Percentiles rank a stretch among this genome's conserved stretches.
These are phyloP conservation scores for Solanum ossicruentum DNA, from an alignment of 257 asterid genomes.

Conservation along the genomic window DNA sequence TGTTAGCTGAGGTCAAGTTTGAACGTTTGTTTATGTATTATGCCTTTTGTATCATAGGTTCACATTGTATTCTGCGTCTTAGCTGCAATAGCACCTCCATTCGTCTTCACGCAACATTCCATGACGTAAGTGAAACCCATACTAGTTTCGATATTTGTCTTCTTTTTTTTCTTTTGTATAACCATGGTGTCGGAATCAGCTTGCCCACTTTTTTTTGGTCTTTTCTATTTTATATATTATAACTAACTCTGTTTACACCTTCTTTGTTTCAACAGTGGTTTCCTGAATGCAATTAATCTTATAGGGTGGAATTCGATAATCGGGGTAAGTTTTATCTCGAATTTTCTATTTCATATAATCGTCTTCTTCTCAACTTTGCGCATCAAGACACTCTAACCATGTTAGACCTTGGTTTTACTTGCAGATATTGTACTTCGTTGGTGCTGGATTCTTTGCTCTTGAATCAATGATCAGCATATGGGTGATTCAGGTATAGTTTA, in stretches of 20 bases:
- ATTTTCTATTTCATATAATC: not conserved
- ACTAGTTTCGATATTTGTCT: not conserved
- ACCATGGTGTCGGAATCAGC: not conserved
- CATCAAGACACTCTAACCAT: not conserved
- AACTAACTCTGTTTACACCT: not conserved
- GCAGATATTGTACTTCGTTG: slow-evolving; percentile 61
- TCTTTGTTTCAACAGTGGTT: slow-evolving; percentile 43
- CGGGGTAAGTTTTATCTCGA: slow-evolving; percentile 14
- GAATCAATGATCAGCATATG: slow-evolving; percentile 77
- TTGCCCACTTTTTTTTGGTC: too few species aligned
- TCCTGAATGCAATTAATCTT: slow-evolving; percentile 52
- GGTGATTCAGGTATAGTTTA: slow-evolving; percentile 67
- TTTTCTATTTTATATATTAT: not conserved
- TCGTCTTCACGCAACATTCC: slow-evolving; percentile 62
- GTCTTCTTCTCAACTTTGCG: not conserved
- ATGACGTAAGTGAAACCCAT: slow-evolving; percentile 41
- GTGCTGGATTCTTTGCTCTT: slow-evolving; percentile 40
- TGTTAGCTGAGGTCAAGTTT: not conserved
- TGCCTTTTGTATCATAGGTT: slow-evolving; percentile 19
- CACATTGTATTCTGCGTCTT: slow-evolving; percentile 61
- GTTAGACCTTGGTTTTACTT: not conserved
- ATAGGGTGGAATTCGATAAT: slow-evolving; percentile 19
- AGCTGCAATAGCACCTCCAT: slow-evolving; percentile 76
- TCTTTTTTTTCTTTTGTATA: too few species aligned
- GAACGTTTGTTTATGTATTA: not conserved